Evolutionary conservation across 805 yeast species (phyloP), one percentile per base, ranked within the genome.

Genomic region (Teunomyces barrocoloradensis): DNA sequence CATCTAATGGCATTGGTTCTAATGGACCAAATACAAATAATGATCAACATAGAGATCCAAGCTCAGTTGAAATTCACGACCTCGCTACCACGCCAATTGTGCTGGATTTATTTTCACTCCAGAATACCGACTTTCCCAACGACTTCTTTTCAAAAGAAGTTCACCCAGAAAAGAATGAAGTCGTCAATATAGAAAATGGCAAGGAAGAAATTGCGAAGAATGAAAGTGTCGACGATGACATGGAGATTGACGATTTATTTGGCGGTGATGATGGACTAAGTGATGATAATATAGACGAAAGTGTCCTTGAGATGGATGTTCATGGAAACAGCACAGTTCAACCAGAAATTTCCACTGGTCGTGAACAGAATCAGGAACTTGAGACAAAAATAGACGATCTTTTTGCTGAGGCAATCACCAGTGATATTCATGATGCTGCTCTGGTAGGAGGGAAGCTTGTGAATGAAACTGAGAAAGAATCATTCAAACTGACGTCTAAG

Each of bases 181-280:
- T 21, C 4, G 36, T 13, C 2, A 17, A 11, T 11, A 20, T 25
- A 11, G 32, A 33, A 28, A 23, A 25, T 12, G 39, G 18, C 12
- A 9, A 9, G 11, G 48, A 28, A 45, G 32, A 30, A 6, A 38
- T 43, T 13, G 18, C 44, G 13, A 52, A 48, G 3, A 38, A 46
- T 17, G 39, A 47, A 34, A 29, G 43, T 20, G 45, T 34, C 5
- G 53, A 51, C 6, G 63, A 59, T 6, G 64, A 58, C 12, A 54
- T 54, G 58, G 66, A 62, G 45, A 53, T 63, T 13, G 65, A 57
- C 18, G 68, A 61, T 17, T 52, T 70, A 27, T 64, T 67, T 35
- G 73, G 44, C 6, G 37, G 73, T 29, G 73, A 70, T 21, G 68
- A 65, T 9, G 62, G 63, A 15, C 20, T 25, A 28, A 61, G 64